Evolutionary conservation across 2,329 filamentous ascomycete genomes (phyloP), one percentile per base, ranked within the genome.

Genomic region (Microcyclospora pomicola): DNA sequence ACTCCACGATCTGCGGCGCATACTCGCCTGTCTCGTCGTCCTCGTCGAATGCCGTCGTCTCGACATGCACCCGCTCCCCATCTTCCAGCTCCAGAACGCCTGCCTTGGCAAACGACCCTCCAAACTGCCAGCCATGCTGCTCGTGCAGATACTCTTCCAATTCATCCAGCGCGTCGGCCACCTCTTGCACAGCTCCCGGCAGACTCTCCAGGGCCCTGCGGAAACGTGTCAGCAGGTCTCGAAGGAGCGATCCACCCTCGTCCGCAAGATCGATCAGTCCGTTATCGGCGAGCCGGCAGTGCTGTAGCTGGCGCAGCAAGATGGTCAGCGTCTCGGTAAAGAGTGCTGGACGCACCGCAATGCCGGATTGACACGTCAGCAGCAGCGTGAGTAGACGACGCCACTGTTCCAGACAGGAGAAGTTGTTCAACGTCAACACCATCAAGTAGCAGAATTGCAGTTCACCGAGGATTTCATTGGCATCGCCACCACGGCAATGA

Each of bases 381-480:
- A 77, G 58, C 15, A 80, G 55, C 1, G 59, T 59, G 9, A 79
- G 56, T 9, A 79, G 46, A 29, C 75, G 59, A 50, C 74, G 77
- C 75, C 75, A 80, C 51, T 79, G 75, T 52, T 78, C 73, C 3
- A 78, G 58, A 49, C 75, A 78, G 2, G 73, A 77, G 51, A 72
- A 77, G 51, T 79, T 80, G 61, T 75, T 75, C 44, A 79, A 60
- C 5, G 73, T 76, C 41, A 79, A 50, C 2, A 75, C 64, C 69
- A 75, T 77, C 9, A 78, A 55, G 47, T 79, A 79, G 27, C 66
- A 66, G 49, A 78, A 75, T 46, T 79, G 73, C 38, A 79, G 49
- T 49, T 79, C 75, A 12, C 73, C 75, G 11, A 79, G 52, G 10
- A 63, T 54, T 12, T 53, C 52, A 13, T 46, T 48, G 28, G 41